These are phyloP conservation scores for Pleurotus ostreatus DNA, from an alignment of 768 basidiomycete genomes.

Conservation along the genomic window DNA sequence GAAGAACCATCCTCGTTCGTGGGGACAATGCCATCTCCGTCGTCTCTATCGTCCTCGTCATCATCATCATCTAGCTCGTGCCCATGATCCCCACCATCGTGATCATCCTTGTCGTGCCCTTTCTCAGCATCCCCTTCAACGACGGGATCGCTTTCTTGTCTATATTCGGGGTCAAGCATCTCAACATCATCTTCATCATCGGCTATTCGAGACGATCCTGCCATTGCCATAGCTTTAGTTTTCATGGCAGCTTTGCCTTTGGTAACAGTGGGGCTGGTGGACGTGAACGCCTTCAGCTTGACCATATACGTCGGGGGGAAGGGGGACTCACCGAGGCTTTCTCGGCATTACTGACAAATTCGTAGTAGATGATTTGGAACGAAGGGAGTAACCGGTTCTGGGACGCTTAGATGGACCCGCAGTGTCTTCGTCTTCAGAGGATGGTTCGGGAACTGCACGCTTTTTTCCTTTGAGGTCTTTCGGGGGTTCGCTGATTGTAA, in stretches of 20 bases:
- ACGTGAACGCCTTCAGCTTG: slow-evolving; percentile 10
- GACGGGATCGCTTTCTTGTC: slow-evolving; percentile 43
- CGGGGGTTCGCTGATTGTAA: slow-evolving; percentile 73
- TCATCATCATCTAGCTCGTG: slow-evolving; percentile 34
- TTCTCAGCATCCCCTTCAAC: slow-evolving; percentile 37
- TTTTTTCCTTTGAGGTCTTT: slow-evolving; percentile 90
- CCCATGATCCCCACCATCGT: slow-evolving; percentile 47
- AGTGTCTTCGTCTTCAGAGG: slow-evolving; percentile 61
- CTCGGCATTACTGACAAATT: slow-evolving; percentile 60
- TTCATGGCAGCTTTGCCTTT: slow-evolving; percentile 62
- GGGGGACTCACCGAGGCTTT: slow-evolving; percentile 55
- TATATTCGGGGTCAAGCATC: slow-evolving; percentile 67
- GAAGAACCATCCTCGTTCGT: slow-evolving; percentile 29
- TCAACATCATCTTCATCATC: slow-evolving; percentile 68
- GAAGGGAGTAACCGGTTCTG: slow-evolving; percentile 64
- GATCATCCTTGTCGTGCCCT: slow-evolving; percentile 40
- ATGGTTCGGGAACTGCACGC: slow-evolving; percentile 72
- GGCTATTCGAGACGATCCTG: slow-evolving; percentile 54
- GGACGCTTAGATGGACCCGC: slow-evolving; percentile 56
- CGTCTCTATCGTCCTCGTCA: slow-evolving; percentile 37
- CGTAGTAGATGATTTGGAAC: slow-evolving; percentile 36
- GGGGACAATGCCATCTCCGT: slow-evolving; percentile 26
- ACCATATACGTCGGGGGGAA: slow-evolving; percentile 7
- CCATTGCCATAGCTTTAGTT: slow-evolving; percentile 50
- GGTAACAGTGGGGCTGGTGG: slow-evolving; percentile 40